Percentiles rank a stretch among this genome's conserved stretches.
Evolutionary conservation across 495 filamentous ascomycete genomes (phyloP).

Genomic region (Penicillium maclennaniae): DNA sequence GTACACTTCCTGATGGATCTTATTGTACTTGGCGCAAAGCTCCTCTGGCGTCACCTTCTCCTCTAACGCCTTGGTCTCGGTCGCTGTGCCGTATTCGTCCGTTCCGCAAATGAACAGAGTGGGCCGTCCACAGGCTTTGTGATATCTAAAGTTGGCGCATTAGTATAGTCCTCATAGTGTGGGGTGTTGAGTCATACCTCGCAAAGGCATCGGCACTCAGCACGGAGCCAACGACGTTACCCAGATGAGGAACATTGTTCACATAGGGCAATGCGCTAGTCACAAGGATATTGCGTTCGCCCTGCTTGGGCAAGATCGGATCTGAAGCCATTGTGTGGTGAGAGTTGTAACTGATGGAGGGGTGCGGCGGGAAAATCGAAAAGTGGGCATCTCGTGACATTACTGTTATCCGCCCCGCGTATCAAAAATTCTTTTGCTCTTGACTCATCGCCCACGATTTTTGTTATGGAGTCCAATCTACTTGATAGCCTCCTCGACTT

Average conservation of each 20-base stretch:
- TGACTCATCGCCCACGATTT: background rate
- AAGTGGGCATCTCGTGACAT: conserved; percentile 31
- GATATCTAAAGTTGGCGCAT: conserved; percentile 53
- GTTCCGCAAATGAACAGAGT: conserved; percentile 55
- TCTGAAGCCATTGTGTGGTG: conserved; percentile 29
- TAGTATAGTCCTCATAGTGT: background rate
- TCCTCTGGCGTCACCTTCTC: conserved; percentile 65
- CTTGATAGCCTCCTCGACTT: conserved; percentile 72
- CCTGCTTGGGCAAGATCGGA: conserved; percentile 40
- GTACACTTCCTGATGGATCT: conserved; percentile 78
- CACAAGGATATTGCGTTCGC: conserved; percentile 49
- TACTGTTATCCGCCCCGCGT: conserved; percentile 18
- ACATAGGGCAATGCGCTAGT: conserved; percentile 72
- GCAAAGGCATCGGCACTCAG: conserved; percentile 78
- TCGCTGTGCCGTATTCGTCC: conserved; percentile 83
- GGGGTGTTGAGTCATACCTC: conserved; percentile 42
- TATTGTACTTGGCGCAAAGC: conserved; percentile 82
- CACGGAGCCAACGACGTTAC: conserved; percentile 89
- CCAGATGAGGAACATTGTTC: conserved; percentile 94
- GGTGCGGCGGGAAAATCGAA: conserved; percentile 27
- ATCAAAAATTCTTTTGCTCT: conserved; percentile 13
- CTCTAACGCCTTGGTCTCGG: conserved; percentile 74
- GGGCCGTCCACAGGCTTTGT: conserved; percentile 62
- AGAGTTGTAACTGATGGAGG: conserved; percentile 26
- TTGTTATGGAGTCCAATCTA: conserved; percentile 46